phyloP scores from a whole-genome alignment of 495 filamentous ascomycete species.

The Immersiella caudata region DNA sequence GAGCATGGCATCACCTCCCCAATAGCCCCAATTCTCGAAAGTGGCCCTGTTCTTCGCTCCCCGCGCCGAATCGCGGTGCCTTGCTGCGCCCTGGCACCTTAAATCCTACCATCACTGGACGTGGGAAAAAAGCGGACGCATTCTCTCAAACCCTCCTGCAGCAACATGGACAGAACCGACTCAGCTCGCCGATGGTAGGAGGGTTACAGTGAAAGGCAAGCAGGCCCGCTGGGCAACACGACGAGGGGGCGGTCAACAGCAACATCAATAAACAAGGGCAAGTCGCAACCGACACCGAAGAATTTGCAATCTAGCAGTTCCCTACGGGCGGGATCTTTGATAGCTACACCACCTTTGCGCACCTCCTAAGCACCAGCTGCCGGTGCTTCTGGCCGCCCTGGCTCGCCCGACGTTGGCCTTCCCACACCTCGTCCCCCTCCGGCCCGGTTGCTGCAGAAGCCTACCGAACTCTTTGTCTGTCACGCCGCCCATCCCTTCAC shows the following conservation, averaged over 20 bases:
- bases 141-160: not conserved
- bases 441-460: not conserved
- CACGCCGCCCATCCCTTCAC: not conserved
- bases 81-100: slow-evolving; percentile 36
- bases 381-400: not conserved
- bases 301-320: slow-evolving; percentile 9
- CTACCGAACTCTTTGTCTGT: not conserved
- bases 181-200: not conserved
- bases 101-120: slow-evolving; percentile 27
- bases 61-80: slow-evolving; percentile 10
- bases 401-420: not conserved
- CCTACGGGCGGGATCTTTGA: slow-evolving; percentile 13
- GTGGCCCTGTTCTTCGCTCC: slow-evolving; percentile 2
- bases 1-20: not conserved
- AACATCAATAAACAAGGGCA: not conserved
- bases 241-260: not conserved
- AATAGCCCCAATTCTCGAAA: not conserved
- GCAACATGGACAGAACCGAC: not conserved
- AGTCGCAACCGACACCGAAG: slow-evolving; percentile 1
- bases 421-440: not conserved
- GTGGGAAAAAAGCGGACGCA: not conserved
- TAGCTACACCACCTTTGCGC: slow-evolving; percentile 2
- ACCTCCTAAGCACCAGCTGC: not conserved
- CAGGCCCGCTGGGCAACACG: not conserved
- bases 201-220: slow-evolving; percentile 2